Evolutionary conservation across 106 monocot genomes (phyloP).

Genomic region (Dendrobium huoshanense): DNA sequence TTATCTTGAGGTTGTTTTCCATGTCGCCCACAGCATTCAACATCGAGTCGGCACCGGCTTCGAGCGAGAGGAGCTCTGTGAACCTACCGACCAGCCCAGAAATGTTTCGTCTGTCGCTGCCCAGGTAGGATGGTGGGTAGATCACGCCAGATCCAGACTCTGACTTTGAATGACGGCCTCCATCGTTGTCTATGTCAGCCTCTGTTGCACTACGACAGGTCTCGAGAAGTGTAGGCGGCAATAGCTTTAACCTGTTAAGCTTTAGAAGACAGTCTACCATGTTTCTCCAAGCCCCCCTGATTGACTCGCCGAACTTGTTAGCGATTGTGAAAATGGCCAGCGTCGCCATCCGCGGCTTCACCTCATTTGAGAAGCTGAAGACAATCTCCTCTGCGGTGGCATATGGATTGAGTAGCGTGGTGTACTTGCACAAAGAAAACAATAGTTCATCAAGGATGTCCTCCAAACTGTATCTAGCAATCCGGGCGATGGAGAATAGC

Average conservation of each 20-base stretch:
- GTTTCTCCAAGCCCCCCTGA: conserved; percentile 80
- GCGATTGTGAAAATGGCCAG: conserved; percentile 88
- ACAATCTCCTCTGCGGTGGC: conserved; percentile 73
- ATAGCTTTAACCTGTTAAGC: conserved; percentile 68
- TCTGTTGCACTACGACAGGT: too few species aligned
- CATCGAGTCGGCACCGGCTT: conserved; percentile 53
- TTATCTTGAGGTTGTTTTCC: conserved; percentile 83
- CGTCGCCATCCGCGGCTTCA: conserved; percentile 82
- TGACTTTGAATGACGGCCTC: conserved; percentile 16
- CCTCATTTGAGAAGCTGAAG: conserved; percentile 65
- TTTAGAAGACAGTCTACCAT: conserved; percentile 77
- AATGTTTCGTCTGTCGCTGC: conserved; percentile 10
- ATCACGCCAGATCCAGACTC: conserved; percentile 46
- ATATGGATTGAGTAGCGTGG: conserved; percentile 74
- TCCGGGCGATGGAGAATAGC: conserved; percentile 54
- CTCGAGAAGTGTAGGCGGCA: conserved; percentile 51
- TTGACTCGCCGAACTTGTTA: conserved; percentile 67
- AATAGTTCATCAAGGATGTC: conserved; percentile 91
- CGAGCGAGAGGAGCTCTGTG: conserved; percentile 63
- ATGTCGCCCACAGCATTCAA: conserved; percentile 46
- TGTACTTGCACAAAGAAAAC: conserved; percentile 86
- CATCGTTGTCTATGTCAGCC: conserved; percentile 2
- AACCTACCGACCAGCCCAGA: conserved; percentile 49
- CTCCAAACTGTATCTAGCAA: conserved; percentile 59
- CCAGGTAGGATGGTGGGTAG: conserved; percentile 36